phyloP scores from a whole-genome alignment of 2,329 filamentous ascomycete genomes.

The Claviceps citrina region DNA sequence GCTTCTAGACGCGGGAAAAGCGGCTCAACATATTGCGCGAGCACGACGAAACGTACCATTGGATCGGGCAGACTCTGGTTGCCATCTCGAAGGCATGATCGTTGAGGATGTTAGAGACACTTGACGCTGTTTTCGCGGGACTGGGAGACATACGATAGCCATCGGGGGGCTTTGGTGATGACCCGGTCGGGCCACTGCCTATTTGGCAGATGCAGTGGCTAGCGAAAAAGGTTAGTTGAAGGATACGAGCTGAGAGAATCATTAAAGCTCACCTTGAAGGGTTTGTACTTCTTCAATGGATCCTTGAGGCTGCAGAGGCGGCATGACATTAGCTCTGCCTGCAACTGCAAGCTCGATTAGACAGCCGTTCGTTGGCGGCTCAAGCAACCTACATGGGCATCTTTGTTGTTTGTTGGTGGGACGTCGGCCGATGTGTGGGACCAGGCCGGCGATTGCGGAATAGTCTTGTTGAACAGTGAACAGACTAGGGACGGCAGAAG shows the following conservation, averaged over 20 bases:
- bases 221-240: neutral
- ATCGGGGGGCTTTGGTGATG: slow-evolving; percentile 72
- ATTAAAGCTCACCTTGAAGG: neutral
- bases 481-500: too few relatives aligned
- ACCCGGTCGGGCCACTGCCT: slow-evolving; percentile 73
- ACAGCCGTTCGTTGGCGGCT: neutral
- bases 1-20: neutral
- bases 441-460: neutral
- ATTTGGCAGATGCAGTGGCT: slow-evolving; percentile 34
- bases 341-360: neutral
- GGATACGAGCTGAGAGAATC: neutral
- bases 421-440: neutral
- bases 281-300: neutral
- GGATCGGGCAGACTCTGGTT: slow-evolving; percentile 89
- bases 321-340: neutral
- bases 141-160: slow-evolving; percentile 37
- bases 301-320: neutral
- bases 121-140: neutral
- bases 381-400: neutral
- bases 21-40: neutral
- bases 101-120: neutral
- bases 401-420: neutral
- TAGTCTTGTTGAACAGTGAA: too few relatives aligned
- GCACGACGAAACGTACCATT: slow-evolving; percentile 48
- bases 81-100: slow-evolving; percentile 48